Percentiles rank a stretch among this genome's conserved stretches.
These are phyloP conservation scores for Xylariaceae sp. DNA, from an alignment of 2,329 filamentous ascomycete genomes.

Conservation along the genomic window DNA sequence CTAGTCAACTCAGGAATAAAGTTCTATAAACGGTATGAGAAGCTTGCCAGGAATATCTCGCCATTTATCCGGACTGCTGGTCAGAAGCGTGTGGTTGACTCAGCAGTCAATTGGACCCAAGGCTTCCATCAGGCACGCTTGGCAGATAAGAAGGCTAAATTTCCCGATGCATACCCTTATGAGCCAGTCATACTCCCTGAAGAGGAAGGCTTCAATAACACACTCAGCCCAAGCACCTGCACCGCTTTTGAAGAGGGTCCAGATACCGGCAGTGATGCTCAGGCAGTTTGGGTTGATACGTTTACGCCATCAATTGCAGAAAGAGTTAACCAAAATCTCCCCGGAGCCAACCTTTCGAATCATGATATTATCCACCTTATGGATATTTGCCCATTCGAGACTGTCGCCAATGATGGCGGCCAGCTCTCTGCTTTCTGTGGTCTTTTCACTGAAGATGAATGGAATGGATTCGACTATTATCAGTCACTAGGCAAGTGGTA, in stretches of 20 bases:
- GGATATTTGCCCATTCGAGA: slow-evolving; percentile 88
- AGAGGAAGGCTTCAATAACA: slow-evolving; percentile 73
- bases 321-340: slow-evolving; percentile 72
- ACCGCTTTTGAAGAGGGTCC: slow-evolving; percentile 69
- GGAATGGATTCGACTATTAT: slow-evolving; percentile 81
- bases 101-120: slow-evolving; percentile 75
- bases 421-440: slow-evolving; percentile 74
- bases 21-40: slow-evolving; percentile 75
- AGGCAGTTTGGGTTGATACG: slow-evolving; percentile 62
- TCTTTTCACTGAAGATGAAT: slow-evolving; percentile 76
- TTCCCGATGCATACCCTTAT: slow-evolving; percentile 54
- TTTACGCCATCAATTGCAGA: slow-evolving; percentile 73
- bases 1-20: slow-evolving; percentile 76
- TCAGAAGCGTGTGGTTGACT: slow-evolving; percentile 73
- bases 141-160: slow-evolving; percentile 48
- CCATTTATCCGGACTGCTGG: slow-evolving; percentile 78
- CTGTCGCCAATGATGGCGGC: slow-evolving; percentile 66
- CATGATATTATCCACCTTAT: slow-evolving; percentile 74
- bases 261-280: slow-evolving; percentile 55
- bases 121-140: slow-evolving; percentile 70
- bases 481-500: slow-evolving; percentile 85
- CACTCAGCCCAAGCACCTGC: slow-evolving; percentile 77
- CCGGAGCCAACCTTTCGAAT: slow-evolving; percentile 67
- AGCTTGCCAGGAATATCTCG: slow-evolving; percentile 60
- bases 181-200: slow-evolving; percentile 74